These are phyloP conservation scores for Serendipita sp. DNA, from an alignment of 768 basidiomycete species.

Conservation along the genomic window DNA sequence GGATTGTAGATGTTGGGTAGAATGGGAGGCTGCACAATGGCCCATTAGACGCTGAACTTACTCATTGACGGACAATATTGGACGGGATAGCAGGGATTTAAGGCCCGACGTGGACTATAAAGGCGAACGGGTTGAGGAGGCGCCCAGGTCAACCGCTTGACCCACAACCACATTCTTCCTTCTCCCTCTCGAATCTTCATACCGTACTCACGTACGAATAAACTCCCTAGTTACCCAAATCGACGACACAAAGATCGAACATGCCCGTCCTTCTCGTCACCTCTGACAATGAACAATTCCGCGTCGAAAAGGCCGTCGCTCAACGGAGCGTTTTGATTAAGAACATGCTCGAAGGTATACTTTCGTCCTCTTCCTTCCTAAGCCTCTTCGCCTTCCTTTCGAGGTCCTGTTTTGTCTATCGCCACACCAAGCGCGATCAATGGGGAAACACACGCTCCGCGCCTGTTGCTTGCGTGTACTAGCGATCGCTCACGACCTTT, in stretches of 20 bases:
- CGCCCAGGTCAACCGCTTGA: conserved; percentile 2
- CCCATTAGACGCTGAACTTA: too few species aligned
- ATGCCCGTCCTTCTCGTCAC: conserved; percentile 74
- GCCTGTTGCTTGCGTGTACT: not conserved
- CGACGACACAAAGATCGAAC: conserved; percentile 14
- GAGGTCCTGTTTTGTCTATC: not conserved
- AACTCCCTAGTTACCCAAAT: too few species aligned
- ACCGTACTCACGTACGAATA: too few species aligned
- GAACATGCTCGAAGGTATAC: conserved; percentile 94
- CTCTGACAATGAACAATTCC: conserved; percentile 91
- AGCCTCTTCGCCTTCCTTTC: not conserved
- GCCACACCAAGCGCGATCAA: not conserved
- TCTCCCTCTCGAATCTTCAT: not conserved
- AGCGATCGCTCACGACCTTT: not conserved
- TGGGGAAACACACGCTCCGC: not conserved
- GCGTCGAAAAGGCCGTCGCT: conserved; percentile 84
- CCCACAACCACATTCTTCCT: conserved; percentile 9
- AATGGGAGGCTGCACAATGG: too few species aligned
- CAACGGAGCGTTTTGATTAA: conserved; percentile 94
- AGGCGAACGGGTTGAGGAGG: not conserved
- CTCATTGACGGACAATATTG: too few species aligned
- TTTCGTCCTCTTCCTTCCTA: conserved; percentile 8
- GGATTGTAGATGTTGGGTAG: not conserved
- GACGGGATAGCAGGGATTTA: too few species aligned
- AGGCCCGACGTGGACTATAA: too few species aligned